Evolutionary conservation across 2,329 filamentous ascomycete species (phyloP).

Genomic region (Penicillium sp.): DNA sequence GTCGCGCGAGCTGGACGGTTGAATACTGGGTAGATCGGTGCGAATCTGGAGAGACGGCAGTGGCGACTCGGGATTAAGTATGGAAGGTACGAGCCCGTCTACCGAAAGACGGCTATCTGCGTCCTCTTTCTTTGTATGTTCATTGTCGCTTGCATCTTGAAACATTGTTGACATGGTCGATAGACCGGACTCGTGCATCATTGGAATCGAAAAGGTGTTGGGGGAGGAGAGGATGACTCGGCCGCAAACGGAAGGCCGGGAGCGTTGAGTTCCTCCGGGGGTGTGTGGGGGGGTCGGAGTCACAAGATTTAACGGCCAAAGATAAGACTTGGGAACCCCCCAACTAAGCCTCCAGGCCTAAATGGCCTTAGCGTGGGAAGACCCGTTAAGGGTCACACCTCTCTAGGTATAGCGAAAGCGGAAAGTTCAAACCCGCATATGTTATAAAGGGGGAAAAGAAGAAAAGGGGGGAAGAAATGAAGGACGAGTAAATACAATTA

Average conservation of each 20-base stretch:
- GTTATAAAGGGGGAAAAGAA: not conserved
- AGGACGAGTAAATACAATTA: not conserved
- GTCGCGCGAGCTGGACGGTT: conserved; percentile 33
- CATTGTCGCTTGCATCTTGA: conserved; percentile 18
- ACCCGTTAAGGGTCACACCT: conserved; percentile 23
- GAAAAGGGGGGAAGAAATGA: not conserved
- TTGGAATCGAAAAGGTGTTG: not conserved
- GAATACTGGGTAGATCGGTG: conserved; percentile 32
- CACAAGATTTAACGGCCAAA: conserved; percentile 1
- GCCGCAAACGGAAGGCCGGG: conserved; percentile 9
- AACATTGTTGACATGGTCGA: conserved; percentile 5
- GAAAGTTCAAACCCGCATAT: conserved; percentile 1
- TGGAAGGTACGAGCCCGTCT: conserved; percentile 15
- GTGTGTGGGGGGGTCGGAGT: conserved; percentile 5
- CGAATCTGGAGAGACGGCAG: conserved; percentile 38
- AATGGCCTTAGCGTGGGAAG: conserved; percentile 21
- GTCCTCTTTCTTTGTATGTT: conserved; percentile 5
- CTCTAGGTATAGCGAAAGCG: not conserved
- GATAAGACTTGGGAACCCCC: conserved; percentile 7
- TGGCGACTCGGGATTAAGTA: conserved; percentile 12
- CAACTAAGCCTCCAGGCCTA: not conserved
- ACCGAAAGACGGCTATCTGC: not conserved
- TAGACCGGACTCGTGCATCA: not conserved
- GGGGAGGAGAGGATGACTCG: conserved; percentile 1
- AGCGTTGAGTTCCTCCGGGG: not conserved